Base-by-base conservation (phyloP, 169 alveolate species). In the Plasmodium knowlesi region DNA sequence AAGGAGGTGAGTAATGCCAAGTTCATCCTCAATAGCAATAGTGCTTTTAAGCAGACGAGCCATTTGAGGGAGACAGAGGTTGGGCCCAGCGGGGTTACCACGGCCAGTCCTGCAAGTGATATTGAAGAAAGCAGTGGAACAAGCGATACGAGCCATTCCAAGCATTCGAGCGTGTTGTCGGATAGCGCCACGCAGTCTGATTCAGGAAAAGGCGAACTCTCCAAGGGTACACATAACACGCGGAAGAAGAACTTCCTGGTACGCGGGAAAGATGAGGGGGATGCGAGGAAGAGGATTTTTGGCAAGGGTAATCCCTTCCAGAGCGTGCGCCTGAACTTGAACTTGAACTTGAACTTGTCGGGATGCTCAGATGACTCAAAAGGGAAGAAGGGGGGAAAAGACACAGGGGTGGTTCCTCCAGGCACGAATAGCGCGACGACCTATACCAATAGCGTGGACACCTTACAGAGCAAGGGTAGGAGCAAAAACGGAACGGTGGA, bases 1-100 rank as follows among this genome's bases (percentile, higher is more conserved):
- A 67, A 85, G 70, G 79, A 84, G 32, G 84, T 91, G 25, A 34
- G 50, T 61, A 88, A 88, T 78, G 43, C 82, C 25, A 88, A 88
- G 70, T 34, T 57, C 34, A 88, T 88, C 19, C 32, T 88, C 4
- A 88, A 88, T 46, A 88, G 89, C 72, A 88, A 78, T 12, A 78
- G 74, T 57, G 50, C 61, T 16, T 41, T 19, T 74, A 50, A 85
- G 28, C 50, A 50, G 43, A 5, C 30, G 80, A 72, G 57, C 14
- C 28, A 14, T n/a, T 73, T 57, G 46, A 10, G 80, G 14, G 57
- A 67, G 25, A 71, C 54, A 9, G 84, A 84, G n/a, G 14, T 16
- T 1, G 41, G n/a, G 76, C 37, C 76, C n/a, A 67, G 41, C 5
- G 37, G 76, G 37, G n/a, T 19, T 12, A 67, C 19, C 5, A n/a